A percentile compares a stretch with the other conserved stretches of the same genome.
These are phyloP conservation scores for Thalassiosira livingstoniorum DNA, from an alignment of 352 stramenopile genomes.

Conservation along the genomic window DNA sequence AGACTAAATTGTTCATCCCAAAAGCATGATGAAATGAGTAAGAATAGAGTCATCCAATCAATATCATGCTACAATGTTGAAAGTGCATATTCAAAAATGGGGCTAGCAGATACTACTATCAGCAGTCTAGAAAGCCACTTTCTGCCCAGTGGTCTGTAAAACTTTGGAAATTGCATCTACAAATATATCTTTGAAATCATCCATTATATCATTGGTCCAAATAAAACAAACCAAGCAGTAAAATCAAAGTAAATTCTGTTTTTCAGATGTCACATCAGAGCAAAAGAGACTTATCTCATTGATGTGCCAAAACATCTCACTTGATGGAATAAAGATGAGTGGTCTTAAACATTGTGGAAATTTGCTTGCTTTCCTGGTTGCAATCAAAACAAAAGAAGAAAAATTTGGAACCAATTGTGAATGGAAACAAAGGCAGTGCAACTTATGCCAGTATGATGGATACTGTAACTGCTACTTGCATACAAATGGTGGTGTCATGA, in stretches of 20 bases:
- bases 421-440: not conserved
- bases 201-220: not conserved
- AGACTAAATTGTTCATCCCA: not conserved
- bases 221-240: not conserved
- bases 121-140: not conserved
- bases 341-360: slow-evolving; percentile 4
- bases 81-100: slow-evolving; percentile 7
- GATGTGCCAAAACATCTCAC: not conserved
- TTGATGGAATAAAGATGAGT: slow-evolving; percentile 10
- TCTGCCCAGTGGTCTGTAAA: slow-evolving; percentile 7
- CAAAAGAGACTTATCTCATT: not conserved
- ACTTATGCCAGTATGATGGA: slow-evolving; percentile 2
- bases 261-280: slow-evolving; percentile 2
- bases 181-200: not conserved
- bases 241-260: slow-evolving; percentile 3
- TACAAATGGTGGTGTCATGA: slow-evolving; percentile 7
- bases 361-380: slow-evolving; percentile 6
- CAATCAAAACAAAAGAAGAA: not conserved
- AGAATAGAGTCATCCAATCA: not conserved
- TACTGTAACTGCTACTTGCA: not conserved
- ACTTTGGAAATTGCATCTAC: not conserved
- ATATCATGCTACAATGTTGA: slow-evolving; percentile 8
- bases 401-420: not conserved
- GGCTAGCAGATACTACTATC: not conserved
- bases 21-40: not conserved